phyloP scores from a whole-genome alignment of 1,139 yeast genomes.

The Yamadazyma epiphylla region DNA sequence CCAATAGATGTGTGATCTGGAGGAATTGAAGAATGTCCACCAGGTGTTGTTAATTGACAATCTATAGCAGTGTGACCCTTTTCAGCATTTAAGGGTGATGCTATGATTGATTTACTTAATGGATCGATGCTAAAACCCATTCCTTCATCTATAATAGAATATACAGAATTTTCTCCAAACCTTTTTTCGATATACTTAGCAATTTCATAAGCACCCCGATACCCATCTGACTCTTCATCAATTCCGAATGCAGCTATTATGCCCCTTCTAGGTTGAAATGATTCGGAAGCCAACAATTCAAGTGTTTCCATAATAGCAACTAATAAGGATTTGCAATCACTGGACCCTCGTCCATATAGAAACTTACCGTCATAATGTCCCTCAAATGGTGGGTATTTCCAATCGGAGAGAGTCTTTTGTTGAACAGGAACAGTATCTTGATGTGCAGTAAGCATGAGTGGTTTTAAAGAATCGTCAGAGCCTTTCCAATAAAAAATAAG shows the following conservation, averaged over 20 bases:
- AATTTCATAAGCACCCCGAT: conserved; percentile 26
- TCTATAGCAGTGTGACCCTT: conserved; percentile 36
- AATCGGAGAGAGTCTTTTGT: conserved; percentile 47
- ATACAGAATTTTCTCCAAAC: conserved; percentile 32
- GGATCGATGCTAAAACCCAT: conserved; percentile 20
- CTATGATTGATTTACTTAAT: conserved; percentile 29
- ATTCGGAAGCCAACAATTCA: conserved; percentile 28
- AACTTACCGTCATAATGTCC: conserved; percentile 61
- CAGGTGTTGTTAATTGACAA: conserved; percentile 36
- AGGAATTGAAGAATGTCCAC: conserved; percentile 45
- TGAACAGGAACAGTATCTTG: conserved; percentile 86
- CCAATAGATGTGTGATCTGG: conserved; percentile 48
- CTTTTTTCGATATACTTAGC: conserved; percentile 23
- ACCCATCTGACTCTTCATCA: conserved; percentile 43
- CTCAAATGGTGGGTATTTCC: conserved; percentile 70
- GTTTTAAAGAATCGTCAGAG: conserved; percentile 47
- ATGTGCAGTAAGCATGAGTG: conserved; percentile 69
- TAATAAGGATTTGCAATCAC: conserved; percentile 40
- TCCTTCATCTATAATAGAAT: conserved; percentile 43
- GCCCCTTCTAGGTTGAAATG: conserved; percentile 31
- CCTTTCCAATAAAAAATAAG: conserved; percentile 69
- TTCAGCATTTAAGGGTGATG: conserved; percentile 38
- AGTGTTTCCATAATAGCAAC: conserved; percentile 37
- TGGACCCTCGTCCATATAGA: conserved; percentile 40
- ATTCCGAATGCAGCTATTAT: conserved; percentile 42